Evolutionary conservation across 345 rosid species (phyloP).

Genomic region (Melaleuca quinquenervia): DNA sequence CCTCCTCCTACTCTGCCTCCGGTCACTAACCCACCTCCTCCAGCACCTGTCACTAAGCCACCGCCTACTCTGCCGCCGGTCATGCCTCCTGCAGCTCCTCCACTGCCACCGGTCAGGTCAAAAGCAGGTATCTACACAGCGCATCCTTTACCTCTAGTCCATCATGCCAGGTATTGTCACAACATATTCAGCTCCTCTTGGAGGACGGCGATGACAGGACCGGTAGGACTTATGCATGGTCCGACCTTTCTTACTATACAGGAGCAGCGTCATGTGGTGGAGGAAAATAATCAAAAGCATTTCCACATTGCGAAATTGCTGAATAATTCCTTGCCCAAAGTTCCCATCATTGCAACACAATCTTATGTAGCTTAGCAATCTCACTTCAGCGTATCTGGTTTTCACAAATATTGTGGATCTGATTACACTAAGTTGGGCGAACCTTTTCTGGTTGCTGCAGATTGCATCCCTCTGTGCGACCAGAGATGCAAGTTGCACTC

Average conservation of each 20-base stretch:
- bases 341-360: neutral
- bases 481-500: conserved; percentile 69
- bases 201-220: neutral
- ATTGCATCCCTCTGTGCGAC: conserved; percentile 66
- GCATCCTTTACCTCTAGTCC: neutral
- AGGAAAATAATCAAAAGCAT: neutral
- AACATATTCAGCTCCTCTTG: neutral
- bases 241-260: neutral
- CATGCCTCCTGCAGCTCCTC: conserved; percentile 18
- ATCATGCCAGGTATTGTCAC: neutral
- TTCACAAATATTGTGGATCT: neutral
- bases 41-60: neutral
- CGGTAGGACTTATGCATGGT: neutral
- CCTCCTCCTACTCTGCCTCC: neutral
- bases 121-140: conserved; percentile 2
- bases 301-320: neutral
- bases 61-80: conserved; percentile 11
- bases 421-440: neutral
- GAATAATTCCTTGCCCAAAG: neutral
- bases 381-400: neutral
- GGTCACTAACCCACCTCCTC: neutral
- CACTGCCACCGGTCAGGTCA: conserved; percentile 2
- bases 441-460: conserved; percentile 10
- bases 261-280: neutral
- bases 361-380: neutral